These are phyloP conservation scores for Caloboletus firmus DNA, from an alignment of 1,284 basidiomycete genomes.

Conservation along the genomic window DNA sequence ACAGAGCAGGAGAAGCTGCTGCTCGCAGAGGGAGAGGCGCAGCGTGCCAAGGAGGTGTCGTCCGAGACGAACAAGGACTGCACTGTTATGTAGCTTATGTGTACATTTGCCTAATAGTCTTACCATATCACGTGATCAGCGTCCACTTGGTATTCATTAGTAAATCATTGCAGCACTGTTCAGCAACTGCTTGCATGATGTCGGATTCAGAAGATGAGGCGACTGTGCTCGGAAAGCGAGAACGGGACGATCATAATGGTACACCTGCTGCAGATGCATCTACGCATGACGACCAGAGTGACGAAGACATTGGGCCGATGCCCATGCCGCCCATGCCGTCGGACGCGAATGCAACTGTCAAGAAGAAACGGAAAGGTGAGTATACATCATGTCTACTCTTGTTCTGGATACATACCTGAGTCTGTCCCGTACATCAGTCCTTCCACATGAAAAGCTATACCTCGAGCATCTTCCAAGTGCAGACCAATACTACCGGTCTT, in stretches of 20 bases:
- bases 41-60: conserved; percentile 31
- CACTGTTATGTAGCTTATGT: conserved; percentile 50
- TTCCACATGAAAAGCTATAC: conserved; percentile 81
- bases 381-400: conserved; percentile 32
- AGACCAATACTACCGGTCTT: conserved; percentile 95
- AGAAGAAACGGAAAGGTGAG: conserved; percentile 76
- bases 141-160: no score
- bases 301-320: conserved; percentile 78
- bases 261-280: conserved; percentile 2
- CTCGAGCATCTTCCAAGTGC: conserved; percentile 89
- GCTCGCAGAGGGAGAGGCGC: conserved; percentile 51
- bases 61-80: conserved; percentile 51
- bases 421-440: conserved; percentile 39
- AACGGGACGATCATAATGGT: conserved; percentile 40
- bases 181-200: conserved; percentile 27
- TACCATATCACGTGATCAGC: conserved; percentile 3
- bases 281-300: conserved; percentile 44
- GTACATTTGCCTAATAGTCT: neutral
- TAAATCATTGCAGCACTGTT: neutral
- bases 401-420: conserved; percentile 39
- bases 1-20: conserved; percentile 62
- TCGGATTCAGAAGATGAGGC: conserved; percentile 42
- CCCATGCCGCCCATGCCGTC: conserved; percentile 52
- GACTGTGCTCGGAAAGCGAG: conserved; percentile 65
- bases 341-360: conserved; percentile 39